Evolutionary conservation across 2,329 filamentous ascomycete genomes (phyloP).

Genomic region (Coniosporium tulheliwenetii): DNA sequence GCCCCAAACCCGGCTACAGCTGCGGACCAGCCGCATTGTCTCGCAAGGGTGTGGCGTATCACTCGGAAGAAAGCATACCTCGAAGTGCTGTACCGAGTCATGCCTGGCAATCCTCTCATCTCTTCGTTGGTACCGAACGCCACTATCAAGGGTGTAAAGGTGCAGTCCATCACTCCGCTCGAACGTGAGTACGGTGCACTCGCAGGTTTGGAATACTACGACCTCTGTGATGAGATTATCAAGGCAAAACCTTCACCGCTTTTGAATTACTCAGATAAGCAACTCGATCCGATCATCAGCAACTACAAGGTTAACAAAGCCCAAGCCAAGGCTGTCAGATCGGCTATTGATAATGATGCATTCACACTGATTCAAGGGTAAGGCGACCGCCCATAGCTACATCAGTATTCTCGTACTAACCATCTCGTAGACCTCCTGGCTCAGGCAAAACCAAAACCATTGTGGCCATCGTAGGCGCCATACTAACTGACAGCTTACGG

Average conservation of each 20-base stretch:
- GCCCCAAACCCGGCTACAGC: constrained; percentile 53
- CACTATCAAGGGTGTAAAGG: constrained; percentile 60
- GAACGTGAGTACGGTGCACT: constrained; percentile 91
- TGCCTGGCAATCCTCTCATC: constrained; percentile 48
- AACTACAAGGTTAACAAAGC: constrained; percentile 78
- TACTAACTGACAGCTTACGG: constrained; percentile 48
- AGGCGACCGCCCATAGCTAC: constrained; percentile 7
- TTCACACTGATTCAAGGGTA: constrained; percentile 91
- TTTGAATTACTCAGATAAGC: constrained; percentile 62
- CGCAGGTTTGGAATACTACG: constrained; percentile 85
- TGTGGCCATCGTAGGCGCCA: constrained; percentile 80
- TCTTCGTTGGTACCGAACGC: constrained; percentile 51
- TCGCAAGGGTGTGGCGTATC: constrained; percentile 69
- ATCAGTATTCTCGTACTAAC: constrained; percentile 14
- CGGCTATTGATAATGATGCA: constrained; percentile 86
- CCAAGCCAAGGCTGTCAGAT: constrained; percentile 82
- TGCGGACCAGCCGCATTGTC: constrained; percentile 56
- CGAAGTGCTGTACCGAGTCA: constrained; percentile 76
- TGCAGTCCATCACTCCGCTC: constrained; percentile 85
- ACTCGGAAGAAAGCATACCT: constrained; percentile 66
- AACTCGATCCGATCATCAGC: constrained; percentile 49
- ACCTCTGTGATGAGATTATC: constrained; percentile 84
- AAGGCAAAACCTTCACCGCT: constrained; percentile 81
- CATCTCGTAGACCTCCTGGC: constrained; percentile 56
- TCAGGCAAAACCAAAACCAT: constrained; percentile 99